Evolutionary conservation across 768 basidiomycete species (phyloP).

Genomic region (Hebeloma cylindrosporum): DNA sequence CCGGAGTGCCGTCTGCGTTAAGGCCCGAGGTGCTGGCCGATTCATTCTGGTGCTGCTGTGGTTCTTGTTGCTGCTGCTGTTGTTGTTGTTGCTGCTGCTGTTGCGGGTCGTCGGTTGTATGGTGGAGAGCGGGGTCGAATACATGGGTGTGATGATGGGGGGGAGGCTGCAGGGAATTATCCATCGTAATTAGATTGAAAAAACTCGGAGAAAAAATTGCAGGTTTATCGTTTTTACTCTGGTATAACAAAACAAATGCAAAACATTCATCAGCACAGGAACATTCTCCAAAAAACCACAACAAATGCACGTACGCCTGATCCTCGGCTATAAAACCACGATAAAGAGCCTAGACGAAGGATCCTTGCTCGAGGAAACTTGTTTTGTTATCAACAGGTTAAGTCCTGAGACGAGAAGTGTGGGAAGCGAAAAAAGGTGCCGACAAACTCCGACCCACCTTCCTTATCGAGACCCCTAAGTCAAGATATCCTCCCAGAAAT

Average conservation of each 20-base stretch:
- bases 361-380: too few relatives aligned
- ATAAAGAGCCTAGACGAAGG: too few relatives aligned
- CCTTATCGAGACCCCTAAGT: too few relatives aligned
- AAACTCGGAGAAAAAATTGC: background rate
- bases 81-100: constrained; percentile 9
- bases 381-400: too few relatives aligned
- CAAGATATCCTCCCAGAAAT: too few relatives aligned
- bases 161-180: constrained; percentile 26
- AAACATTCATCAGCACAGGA: constrained; percentile 16
- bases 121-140: constrained; percentile 22
- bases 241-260: constrained; percentile 8
- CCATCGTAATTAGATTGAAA: constrained; percentile 13
- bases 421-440: too few relatives aligned
- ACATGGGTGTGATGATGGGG: constrained; percentile 23
- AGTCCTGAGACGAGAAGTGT: too few relatives aligned
- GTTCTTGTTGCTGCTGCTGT: constrained; percentile 12
- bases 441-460: too few relatives aligned
- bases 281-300: too few relatives aligned
- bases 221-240: background rate
- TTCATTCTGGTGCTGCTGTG: constrained; percentile 6
- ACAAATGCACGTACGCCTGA: too few relatives aligned
- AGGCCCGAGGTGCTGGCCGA: constrained; percentile 11
- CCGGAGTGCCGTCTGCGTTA: constrained; percentile 24
- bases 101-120: background rate
- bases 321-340: too few relatives aligned